phyloP scores from a whole-genome alignment of 169 alveolate species.

The Blepharisma undulans region DNA sequence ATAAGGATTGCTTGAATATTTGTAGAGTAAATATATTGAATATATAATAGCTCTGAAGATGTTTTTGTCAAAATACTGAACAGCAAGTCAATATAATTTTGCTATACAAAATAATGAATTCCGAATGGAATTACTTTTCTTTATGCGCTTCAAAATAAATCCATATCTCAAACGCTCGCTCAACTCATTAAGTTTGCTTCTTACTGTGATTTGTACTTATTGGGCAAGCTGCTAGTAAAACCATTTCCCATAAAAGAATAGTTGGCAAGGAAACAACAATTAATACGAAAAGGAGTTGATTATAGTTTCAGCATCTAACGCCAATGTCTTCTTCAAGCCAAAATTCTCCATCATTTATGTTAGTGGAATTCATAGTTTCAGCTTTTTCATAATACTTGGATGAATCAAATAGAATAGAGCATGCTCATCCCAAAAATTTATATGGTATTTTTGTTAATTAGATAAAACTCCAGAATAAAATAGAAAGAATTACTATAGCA shows the following conservation, averaged over 20 bases:
- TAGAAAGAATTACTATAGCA: not conserved
- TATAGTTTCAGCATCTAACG: slow-evolving; percentile 47
- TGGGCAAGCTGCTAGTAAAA: slow-evolving; percentile 46
- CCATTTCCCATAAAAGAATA: slow-evolving; percentile 57
- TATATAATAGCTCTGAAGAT: slow-evolving; percentile 37
- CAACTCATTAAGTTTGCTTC: not conserved
- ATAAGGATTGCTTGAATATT: slow-evolving; percentile 34
- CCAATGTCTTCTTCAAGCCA: slow-evolving; percentile 17
- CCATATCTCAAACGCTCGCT: slow-evolving; percentile 39
- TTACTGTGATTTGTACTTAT: slow-evolving; percentile 2
- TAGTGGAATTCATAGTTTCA: slow-evolving; percentile 42
- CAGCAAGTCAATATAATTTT: slow-evolving; percentile 45
- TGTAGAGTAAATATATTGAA: not conserved
- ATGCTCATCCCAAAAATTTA: slow-evolving; percentile 1
- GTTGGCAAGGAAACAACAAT: slow-evolving; percentile 51
- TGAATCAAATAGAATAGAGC: slow-evolving; percentile 54
- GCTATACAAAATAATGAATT: slow-evolving; percentile 46
- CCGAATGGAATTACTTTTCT: slow-evolving; percentile 45
- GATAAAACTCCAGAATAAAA: not conserved
- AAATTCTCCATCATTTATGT: slow-evolving; percentile 27
- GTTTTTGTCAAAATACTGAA: slow-evolving; percentile 31
- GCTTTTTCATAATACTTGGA: slow-evolving; percentile 49
- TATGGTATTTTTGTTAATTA: not conserved
- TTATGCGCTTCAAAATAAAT: slow-evolving; percentile 49
- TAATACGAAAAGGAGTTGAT: slow-evolving; percentile 47